phyloP scores from a whole-genome alignment of 345 rosid genomes.

The Murraya koenigii region DNA sequence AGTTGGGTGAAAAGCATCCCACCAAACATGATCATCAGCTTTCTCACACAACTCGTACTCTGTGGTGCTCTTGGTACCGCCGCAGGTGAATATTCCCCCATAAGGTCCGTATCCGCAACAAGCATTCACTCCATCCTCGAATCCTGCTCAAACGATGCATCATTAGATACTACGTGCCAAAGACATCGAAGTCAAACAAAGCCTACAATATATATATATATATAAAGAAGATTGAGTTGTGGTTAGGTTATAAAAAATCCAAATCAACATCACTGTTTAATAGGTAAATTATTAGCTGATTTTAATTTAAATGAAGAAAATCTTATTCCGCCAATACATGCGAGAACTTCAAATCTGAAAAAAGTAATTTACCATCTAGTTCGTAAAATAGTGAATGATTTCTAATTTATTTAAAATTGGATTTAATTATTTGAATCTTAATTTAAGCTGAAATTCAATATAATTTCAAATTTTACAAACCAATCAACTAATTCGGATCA shows the following conservation, averaged over 20 bases:
- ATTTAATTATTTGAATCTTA: background rate
- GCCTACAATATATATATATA: background rate
- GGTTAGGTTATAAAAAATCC: too few relatives aligned
- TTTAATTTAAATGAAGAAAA: too few relatives aligned
- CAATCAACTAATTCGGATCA: background rate
- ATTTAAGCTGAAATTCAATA: too few relatives aligned
- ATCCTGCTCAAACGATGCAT: conserved; percentile 25
- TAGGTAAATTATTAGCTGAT: too few relatives aligned
- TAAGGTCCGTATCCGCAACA: conserved; percentile 51
- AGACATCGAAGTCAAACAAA: background rate
- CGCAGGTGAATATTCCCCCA: conserved; percentile 36
- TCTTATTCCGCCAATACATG: too few relatives aligned
- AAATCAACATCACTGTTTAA: too few relatives aligned
- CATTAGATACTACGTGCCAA: background rate
- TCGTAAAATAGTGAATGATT: too few relatives aligned
- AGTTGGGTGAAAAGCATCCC: conserved; percentile 56
- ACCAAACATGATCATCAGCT: conserved; percentile 40
- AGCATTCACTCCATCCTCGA: conserved; percentile 45
- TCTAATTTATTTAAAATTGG: too few relatives aligned
- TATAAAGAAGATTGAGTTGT: too few relatives aligned
- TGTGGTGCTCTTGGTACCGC: conserved; percentile 30
- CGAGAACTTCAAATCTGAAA: too few relatives aligned
- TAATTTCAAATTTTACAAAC: too few relatives aligned
- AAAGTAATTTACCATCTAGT: too few relatives aligned
- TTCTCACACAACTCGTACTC: conserved; percentile 36